Evolutionary conservation across 2,329 filamentous ascomycete genomes (phyloP).

Genomic region (Monilinia polystroma): DNA sequence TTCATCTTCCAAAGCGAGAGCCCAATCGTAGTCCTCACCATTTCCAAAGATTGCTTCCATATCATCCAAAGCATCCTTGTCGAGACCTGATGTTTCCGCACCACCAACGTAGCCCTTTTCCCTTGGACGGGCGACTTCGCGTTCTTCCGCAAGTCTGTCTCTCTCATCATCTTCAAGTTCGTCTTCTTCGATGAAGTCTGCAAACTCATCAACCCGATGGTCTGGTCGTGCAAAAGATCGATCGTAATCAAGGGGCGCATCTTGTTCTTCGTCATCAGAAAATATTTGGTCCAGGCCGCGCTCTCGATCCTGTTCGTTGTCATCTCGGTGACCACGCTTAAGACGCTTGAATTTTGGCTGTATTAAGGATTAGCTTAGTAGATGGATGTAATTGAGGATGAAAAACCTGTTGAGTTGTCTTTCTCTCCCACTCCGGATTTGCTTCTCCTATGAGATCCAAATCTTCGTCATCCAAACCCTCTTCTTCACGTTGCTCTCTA

Average conservation of each 20-base stretch:
- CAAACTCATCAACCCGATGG: slow-evolving; percentile 75
- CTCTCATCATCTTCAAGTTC: slow-evolving; percentile 87
- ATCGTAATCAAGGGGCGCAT: slow-evolving; percentile 49
- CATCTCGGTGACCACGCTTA: slow-evolving; percentile 83
- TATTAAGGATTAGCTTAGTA: slow-evolving; percentile 31
- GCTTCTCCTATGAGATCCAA: slow-evolving; percentile 89
- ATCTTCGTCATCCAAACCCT: slow-evolving; percentile 88
- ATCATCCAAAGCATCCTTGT: slow-evolving; percentile 90
- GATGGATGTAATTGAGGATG: background rate
- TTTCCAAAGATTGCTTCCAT: slow-evolving; percentile 96
- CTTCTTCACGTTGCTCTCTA: slow-evolving; percentile 79
- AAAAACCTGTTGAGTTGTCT: slow-evolving; percentile 67
- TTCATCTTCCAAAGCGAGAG: slow-evolving; percentile 82
- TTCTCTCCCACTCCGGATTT: slow-evolving; percentile 67
- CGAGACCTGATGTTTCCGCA: slow-evolving; percentile 79
- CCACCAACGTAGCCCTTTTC: slow-evolving; percentile 67
- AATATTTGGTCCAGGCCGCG: slow-evolving; percentile 90
- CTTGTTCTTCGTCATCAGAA: slow-evolving; percentile 86
- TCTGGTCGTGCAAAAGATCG: slow-evolving; percentile 42
- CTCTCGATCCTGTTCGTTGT: slow-evolving; percentile 63
- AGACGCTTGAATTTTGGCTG: slow-evolving; percentile 94
- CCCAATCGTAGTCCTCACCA: slow-evolving; percentile 94
- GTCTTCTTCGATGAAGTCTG: slow-evolving; percentile 96
- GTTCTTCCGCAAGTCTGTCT: slow-evolving; percentile 75
- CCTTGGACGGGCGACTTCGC: slow-evolving; percentile 80